phyloP scores from a whole-genome alignment of 2,329 filamentous ascomycete species.

The Aspergillus sp. region DNA sequence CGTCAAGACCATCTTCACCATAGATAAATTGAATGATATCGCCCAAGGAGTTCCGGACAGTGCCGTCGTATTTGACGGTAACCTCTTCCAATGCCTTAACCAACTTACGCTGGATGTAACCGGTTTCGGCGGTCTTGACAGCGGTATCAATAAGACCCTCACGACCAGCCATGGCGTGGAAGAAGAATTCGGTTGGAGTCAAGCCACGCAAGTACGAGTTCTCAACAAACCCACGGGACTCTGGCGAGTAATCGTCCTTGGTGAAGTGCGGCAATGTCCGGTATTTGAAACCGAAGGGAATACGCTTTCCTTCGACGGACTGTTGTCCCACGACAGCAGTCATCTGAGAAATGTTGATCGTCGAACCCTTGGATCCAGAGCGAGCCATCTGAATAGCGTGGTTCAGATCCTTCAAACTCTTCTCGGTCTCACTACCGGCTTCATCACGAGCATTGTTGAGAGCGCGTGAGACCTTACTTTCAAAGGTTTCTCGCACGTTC shows the following conservation, averaged over 20 bases:
- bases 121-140: conserved; percentile 98
- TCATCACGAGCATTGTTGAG: conserved; percentile 94
- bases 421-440: conserved; percentile 85
- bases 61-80: conserved; percentile 95
- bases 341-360: conserved; percentile 99
- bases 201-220: conserved; percentile 96
- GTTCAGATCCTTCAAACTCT: conserved; percentile 90
- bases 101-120: conserved; percentile 96
- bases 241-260: conserved; percentile 97
- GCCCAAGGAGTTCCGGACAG: conserved; percentile 90
- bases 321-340: conserved; percentile 96
- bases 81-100: conserved; percentile 98
- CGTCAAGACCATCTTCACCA: conserved; percentile 93
- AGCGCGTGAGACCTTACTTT: conserved; percentile 90
- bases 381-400: conserved; percentile 95
- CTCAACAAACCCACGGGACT: conserved; percentile 94
- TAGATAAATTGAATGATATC: conserved; percentile 97
- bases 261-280: conserved; percentile 95
- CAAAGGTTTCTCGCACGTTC: conserved; percentile 97
- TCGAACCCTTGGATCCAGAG: conserved; percentile 96
- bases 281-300: conserved; percentile 99
- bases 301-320: conserved; percentile 96
- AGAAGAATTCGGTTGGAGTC: conserved; percentile 96
- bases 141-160: conserved; percentile 99
- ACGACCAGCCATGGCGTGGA: conserved; percentile 99